Evolutionary conservation across 441 rosid species (phyloP).

Genomic region (Manihot esculenta): DNA sequence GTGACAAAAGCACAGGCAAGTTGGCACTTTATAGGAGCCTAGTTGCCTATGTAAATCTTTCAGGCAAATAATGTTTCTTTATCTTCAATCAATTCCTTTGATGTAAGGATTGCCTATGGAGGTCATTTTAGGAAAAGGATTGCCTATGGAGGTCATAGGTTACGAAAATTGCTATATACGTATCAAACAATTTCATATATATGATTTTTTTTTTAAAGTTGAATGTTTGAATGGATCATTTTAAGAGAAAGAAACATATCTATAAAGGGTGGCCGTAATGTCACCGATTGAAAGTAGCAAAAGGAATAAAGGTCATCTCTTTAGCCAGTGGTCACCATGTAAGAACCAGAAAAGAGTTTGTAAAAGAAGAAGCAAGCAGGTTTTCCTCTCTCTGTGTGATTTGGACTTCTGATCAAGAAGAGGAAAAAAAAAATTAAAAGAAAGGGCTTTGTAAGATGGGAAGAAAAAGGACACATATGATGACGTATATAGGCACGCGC

Average conservation of each 20-base stretch:
- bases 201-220: no score
- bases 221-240: not conserved
- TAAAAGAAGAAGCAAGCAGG: constrained; percentile 33
- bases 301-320: constrained; percentile 54
- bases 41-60: no score
- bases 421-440: not conserved
- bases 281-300: constrained; percentile 29
- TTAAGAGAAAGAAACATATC: not conserved
- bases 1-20: constrained; percentile 4
- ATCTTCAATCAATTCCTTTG: not conserved
- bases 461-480: constrained; percentile 26
- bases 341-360: constrained; percentile 17
- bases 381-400: constrained; percentile 7
- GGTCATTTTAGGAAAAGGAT: no score
- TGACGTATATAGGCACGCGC: constrained; percentile 48
- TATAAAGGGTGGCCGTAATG: not conserved
- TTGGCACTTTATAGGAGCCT: not conserved
- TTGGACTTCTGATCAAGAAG: constrained; percentile 17
- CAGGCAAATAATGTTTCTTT: not conserved
- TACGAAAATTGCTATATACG: no score
- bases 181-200: no score
- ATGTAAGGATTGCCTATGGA: no score
- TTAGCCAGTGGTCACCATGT: constrained; percentile 30
- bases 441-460: not conserved
- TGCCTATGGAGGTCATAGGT: no score